Conservation (phyloP, 2,329 filamentous ascomycete species). For the Botrytis deweyae region DNA sequence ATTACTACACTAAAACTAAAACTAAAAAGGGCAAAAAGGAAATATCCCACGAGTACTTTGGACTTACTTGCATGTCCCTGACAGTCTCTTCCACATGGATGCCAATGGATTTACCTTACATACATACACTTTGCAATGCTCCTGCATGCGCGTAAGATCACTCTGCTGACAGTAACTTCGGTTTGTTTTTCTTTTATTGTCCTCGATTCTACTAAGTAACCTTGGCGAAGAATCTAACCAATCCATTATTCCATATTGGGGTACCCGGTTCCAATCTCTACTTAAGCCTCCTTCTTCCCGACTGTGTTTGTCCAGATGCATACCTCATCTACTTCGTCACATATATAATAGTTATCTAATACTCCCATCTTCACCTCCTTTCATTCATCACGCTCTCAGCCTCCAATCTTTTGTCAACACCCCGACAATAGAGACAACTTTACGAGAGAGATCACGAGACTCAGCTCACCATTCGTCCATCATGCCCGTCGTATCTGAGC, state of each 20-base stretch:
- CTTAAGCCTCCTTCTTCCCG: constrained; percentile 23
- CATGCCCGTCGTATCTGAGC: constrained; percentile 25
- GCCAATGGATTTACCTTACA: constrained; percentile 1
- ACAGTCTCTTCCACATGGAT: constrained; percentile 19
- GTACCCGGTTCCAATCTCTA: constrained; percentile 18
- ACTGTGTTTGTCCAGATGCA: constrained; percentile 12
- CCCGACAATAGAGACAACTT: neutral
- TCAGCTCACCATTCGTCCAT: constrained; percentile 4
- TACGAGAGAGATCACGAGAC: neutral
- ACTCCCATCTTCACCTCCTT: neutral
- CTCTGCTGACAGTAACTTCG: constrained; percentile 17
- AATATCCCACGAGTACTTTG: neutral
- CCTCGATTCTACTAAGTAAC: constrained; percentile 5
- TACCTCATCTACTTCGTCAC: neutral
- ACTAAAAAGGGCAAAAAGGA: constrained; percentile 12
- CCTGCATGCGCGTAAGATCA: constrained; percentile 23
- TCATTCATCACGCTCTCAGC: neutral
- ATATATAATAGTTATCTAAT: constrained; percentile 1
- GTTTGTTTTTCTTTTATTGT: neutral
- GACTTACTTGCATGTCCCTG: constrained; percentile 16
- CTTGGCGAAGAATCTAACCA: neutral
- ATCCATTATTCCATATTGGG: neutral
- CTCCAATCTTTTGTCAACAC: neutral
- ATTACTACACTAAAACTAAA: neutral
- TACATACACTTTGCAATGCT: neutral